Conservation (phyloP, 2,329 filamentous ascomycete species). For the Fusarium subtropicale region DNA sequence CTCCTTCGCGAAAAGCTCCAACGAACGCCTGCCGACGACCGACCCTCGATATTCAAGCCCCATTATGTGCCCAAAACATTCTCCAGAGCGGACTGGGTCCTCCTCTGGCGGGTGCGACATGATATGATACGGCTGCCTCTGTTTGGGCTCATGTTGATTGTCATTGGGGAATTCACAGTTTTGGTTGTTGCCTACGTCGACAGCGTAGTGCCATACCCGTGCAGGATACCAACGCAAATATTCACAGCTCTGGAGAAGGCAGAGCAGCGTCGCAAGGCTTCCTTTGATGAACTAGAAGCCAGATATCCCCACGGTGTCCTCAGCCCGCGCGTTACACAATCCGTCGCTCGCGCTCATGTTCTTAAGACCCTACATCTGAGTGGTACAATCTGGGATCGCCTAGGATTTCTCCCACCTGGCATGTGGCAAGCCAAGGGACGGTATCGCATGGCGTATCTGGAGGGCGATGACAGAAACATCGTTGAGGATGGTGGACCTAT, state of each 20-base stretch:
- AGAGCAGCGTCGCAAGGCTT: slow-evolving; percentile 63
- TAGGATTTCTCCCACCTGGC: slow-evolving; percentile 60
- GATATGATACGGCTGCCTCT: slow-evolving; percentile 83
- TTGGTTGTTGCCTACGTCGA: slow-evolving; percentile 79
- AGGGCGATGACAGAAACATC: slow-evolving; percentile 77
- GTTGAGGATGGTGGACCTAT: slow-evolving; percentile 67
- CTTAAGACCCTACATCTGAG: slow-evolving; percentile 60
- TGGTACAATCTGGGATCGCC: slow-evolving; percentile 62
- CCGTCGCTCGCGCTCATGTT: slow-evolving; percentile 53
- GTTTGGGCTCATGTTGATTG: slow-evolving; percentile 78
- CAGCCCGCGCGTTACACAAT: slow-evolving; percentile 48
- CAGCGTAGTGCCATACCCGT: slow-evolving; percentile 80
- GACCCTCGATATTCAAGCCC: slow-evolving; percentile 55
- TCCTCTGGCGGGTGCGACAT: slow-evolving; percentile 73
- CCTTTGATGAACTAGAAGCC: slow-evolving; percentile 59
- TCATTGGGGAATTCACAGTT: slow-evolving; percentile 90
- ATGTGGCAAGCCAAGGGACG: slow-evolving; percentile 67
- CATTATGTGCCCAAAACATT: slow-evolving; percentile 51
- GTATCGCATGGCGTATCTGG: slow-evolving; percentile 71
- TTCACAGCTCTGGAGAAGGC: slow-evolving; percentile 65
- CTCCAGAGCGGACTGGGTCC: slow-evolving; percentile 76
- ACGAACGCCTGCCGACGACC: slow-evolving; percentile 65
- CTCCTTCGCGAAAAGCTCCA: slow-evolving; percentile 60
- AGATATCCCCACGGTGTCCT: slow-evolving; percentile 52
- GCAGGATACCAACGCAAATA: slow-evolving; percentile 83